Evolutionary conservation across 1,139 yeast genomes (phyloP), one percentile per base, ranked within the genome.

Genomic region (Protomyces arabidopsidicola): DNA sequence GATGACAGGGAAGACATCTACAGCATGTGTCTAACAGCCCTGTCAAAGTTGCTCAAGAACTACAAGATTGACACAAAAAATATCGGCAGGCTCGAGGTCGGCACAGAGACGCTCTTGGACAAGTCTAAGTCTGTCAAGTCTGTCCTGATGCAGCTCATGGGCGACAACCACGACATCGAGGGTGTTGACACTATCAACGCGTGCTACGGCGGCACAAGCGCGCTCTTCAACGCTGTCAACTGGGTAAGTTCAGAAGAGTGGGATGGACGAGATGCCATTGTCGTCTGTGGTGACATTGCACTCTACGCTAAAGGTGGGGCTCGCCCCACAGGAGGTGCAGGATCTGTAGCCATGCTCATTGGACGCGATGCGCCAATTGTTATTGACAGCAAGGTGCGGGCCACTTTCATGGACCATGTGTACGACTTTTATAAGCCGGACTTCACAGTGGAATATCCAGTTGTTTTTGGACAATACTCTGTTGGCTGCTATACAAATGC

Each of bases 251-350:
- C 97, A 39, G 85, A 91, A 42, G 82, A 93, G 56, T 95, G 98
- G 98, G 98, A 95, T 74, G 99, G 99, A 69, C 85, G 98, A 77
- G 91, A 93, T 73, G 98, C 98, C 67, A 84, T 93, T 72, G 99
- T 91, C 65, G 97, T 91, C 51, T 86, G 95, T 74, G 98, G 97
- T 76, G 99, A 95, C 77, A 93, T 95, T 75, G 98, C 98, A 74
- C 87, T 95, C 71, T 95, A 95, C 78, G 90, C 93, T 71, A 84
- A 91, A 79, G 98, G 98, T 75, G 87, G 95, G 59, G 99, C 99
- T 65, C 87, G 99, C 81, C 98, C 99, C 72, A 93, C 98, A 66
- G 99, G 99, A 75, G 99, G 99, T 78, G 98, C 96, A 66, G 99
- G 99, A 73, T 84, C 96, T 64, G 95, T 93, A 67, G 99, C 99